Evolutionary conservation across 2,329 filamentous ascomycete genomes (phyloP), one percentile per base, ranked within the genome.

Genomic region (Leptosphaerulina australis): DNA sequence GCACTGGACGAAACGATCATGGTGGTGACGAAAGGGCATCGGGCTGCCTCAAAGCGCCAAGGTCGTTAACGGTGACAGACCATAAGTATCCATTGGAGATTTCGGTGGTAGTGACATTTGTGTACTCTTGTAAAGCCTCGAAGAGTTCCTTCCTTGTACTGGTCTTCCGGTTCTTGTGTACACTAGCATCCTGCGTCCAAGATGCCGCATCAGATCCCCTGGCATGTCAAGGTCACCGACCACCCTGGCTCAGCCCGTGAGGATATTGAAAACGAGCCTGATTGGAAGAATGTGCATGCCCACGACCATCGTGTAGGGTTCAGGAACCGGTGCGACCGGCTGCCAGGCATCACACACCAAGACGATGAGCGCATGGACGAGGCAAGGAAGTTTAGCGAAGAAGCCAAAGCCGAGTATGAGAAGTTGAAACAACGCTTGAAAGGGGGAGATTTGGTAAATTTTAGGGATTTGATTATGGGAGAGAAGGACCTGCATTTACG

Each of bases 401-500:
- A 69, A 35, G 66, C 71, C 8, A 54, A 59, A 17, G 44, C 67
- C 26, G 60, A 59, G 34, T 56, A 64, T 25, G 36, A 59, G 20
- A 55, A 64, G 29, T 55, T 76, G 8, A 44, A 51, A 24, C 24
- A 59, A 21, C 63, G 57, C 37, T 56, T 49, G 5, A 58, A 67
- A 12, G 55, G 54, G 4, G 72, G 71, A 0, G 61, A 71, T 1
- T 56, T 77, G 7, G 41, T 76, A 51, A 76, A 73, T 36, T 77
- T 76, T 22, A 62, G 70, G 3, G 70, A 77, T 44, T 40, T 74
- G 14, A 36, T 57, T 10, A 25, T 46, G 26, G 35, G 43, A 1
- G 18, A 65, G 35, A 43, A 78, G 63, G 73, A 81, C 50, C 73
- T 79, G 31, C 74, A 79, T 58, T 57, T 81, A 3, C 54, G 68